phyloP scores from a whole-genome alignment of 179 eudicot species.

The Corrigiola litoralis region DNA sequence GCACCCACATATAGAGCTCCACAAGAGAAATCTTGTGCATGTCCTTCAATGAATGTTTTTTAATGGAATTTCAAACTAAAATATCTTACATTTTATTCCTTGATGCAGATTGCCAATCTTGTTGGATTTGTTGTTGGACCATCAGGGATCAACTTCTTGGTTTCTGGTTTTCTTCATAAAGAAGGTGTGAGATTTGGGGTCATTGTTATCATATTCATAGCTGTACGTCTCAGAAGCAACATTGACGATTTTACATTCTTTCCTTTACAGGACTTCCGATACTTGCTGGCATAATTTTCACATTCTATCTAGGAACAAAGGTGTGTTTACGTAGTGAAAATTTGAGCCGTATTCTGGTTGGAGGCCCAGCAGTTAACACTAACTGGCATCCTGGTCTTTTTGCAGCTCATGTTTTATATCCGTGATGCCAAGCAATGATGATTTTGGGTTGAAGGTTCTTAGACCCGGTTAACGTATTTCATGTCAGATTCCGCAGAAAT shows the following conservation, averaged over 20 bases:
- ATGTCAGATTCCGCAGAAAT: too few species aligned
- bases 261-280: constrained; percentile 60
- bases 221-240: background rate
- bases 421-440: constrained; percentile 44
- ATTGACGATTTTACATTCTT: background rate
- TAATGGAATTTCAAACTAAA: background rate
- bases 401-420: constrained; percentile 92
- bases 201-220: background rate
- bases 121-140: constrained; percentile 96
- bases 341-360: background rate
- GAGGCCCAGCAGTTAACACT: constrained; percentile 7
- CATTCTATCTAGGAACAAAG: constrained; percentile 91
- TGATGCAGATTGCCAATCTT: constrained; percentile 86
- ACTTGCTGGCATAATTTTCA: constrained; percentile 62
- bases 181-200: constrained; percentile 43
- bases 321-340: constrained; percentile 27
- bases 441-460: background rate
- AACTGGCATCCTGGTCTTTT: constrained; percentile 3
- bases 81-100: constrained; percentile 12
- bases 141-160: constrained; percentile 83
- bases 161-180: constrained; percentile 53
- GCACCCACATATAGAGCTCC: too few species aligned
- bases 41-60: background rate
- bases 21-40: background rate
- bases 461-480: too few species aligned